Conservation (phyloP, 345 rosid species). For the Hevea brasiliensis region DNA sequence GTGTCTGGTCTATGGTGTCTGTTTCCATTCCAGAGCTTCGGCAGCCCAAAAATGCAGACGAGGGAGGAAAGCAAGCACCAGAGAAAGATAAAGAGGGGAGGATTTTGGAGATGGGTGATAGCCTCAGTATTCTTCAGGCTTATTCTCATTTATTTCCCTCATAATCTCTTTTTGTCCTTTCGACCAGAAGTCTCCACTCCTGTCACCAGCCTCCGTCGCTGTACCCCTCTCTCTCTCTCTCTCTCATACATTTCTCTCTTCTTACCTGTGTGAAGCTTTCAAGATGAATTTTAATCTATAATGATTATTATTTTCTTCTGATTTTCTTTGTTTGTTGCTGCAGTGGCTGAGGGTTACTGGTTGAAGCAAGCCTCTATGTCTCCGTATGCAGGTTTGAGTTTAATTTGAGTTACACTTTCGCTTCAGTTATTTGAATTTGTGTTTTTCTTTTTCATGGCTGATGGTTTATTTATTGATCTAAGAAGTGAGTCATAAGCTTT, state of each 20-base stretch:
- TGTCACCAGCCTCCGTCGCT: slow-evolving; percentile 90
- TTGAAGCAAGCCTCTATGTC: slow-evolving; percentile 87
- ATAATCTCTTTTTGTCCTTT: slow-evolving; percentile 43
- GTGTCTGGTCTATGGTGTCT: neutral
- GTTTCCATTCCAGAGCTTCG: too few species aligned
- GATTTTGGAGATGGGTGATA: slow-evolving; percentile 56
- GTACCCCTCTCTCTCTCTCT: slow-evolving; percentile 39
- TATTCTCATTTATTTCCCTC: slow-evolving; percentile 53
- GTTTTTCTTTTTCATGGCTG: neutral
- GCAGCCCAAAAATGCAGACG: slow-evolving; percentile 21
- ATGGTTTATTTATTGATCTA: neutral
- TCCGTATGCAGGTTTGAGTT: slow-evolving; percentile 70
- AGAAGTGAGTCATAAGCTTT: slow-evolving; percentile 4
- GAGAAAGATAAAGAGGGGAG: slow-evolving; percentile 21
- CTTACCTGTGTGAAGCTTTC: neutral
- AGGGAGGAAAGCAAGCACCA: neutral
- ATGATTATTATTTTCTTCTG: neutral
- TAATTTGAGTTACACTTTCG: neutral
- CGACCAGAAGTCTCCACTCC: slow-evolving; percentile 98
- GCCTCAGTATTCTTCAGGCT: slow-evolving; percentile 49
- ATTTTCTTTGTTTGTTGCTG: slow-evolving; percentile 9
- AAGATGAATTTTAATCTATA: neutral
- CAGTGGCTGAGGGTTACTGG: slow-evolving; percentile 99
- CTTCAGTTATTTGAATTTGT: neutral
- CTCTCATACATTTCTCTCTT: neutral